Percentiles rank a stretch among this genome's conserved stretches.
Conservation (phyloP, 345 rosid species). For the Ceriops zippeliana region DNA sequence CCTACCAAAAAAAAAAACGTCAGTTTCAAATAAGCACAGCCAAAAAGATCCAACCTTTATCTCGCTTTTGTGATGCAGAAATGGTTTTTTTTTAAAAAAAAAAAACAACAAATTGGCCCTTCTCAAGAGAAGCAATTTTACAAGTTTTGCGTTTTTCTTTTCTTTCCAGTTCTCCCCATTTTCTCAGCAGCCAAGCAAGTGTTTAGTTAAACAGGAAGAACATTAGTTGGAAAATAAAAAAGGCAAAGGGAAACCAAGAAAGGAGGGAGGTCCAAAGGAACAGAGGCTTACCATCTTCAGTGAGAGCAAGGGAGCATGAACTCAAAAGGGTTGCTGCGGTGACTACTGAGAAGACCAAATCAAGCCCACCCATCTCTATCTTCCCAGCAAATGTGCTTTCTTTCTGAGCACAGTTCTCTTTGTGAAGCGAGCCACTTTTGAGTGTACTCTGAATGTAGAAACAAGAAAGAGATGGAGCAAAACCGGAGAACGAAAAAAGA, state of each 20-base stretch:
- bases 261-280: not conserved
- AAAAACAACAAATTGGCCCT: too few species aligned
- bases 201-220: not conserved
- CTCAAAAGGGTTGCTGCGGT: constrained; percentile 37
- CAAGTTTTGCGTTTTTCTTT: not conserved
- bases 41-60: constrained; percentile 17
- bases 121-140: not conserved
- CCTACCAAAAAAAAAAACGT: constrained; percentile 37
- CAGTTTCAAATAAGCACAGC: not conserved
- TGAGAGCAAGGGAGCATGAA: constrained; percentile 40
- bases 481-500: not conserved
- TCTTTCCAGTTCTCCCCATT: not conserved
- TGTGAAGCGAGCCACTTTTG: constrained; percentile 4
- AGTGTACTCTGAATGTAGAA: not conserved
- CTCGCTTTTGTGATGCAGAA: not conserved
- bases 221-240: not conserved
- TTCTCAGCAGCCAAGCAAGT: constrained; percentile 18
- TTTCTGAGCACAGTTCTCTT: not conserved
- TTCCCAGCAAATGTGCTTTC: constrained; percentile 7
- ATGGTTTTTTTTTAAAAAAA: not conserved
- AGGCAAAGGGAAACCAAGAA: not conserved
- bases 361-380: constrained; percentile 32
- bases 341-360: constrained; percentile 30
- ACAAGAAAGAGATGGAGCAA: constrained; percentile 1
- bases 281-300: constrained; percentile 53